Percentiles rank a stretch among this genome's conserved stretches.
These are phyloP conservation scores for Babesia sp. DNA, from an alignment of 169 alveolate species.

Conservation along the genomic window DNA sequence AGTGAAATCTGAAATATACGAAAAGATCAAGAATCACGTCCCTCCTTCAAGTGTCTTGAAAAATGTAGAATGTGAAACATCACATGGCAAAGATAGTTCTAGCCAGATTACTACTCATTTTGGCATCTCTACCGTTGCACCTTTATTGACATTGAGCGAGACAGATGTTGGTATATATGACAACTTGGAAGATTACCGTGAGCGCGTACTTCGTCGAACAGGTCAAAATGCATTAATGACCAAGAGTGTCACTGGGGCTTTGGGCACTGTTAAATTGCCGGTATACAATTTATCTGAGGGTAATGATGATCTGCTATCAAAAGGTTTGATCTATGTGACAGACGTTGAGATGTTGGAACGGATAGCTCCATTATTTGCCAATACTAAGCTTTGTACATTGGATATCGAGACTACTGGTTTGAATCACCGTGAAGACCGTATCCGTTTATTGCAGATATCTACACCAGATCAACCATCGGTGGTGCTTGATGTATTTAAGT, in stretches of 20 bases:
- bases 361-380: constrained; percentile 52
- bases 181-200: constrained; percentile 6
- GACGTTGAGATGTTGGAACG: constrained; percentile 52
- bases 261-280: constrained; percentile 37
- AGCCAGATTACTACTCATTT: not conserved
- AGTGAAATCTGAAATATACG: constrained; percentile 66
- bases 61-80: not conserved
- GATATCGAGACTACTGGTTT: constrained; percentile 86
- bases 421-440: constrained; percentile 69
- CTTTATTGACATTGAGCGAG: constrained; percentile 14
- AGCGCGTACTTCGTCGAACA: constrained; percentile 8
- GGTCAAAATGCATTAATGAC: constrained; percentile 15
- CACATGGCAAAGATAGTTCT: not conserved
- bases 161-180: constrained; percentile 17
- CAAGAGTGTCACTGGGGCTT: not conserved
- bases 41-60: constrained; percentile 57
- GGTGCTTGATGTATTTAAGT: constrained; percentile 71
- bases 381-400: constrained; percentile 68
- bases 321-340: constrained; percentile 57
- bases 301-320: constrained; percentile 33
- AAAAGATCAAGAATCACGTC: constrained; percentile 62
- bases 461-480: constrained; percentile 74
- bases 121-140: constrained; percentile 37
- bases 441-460: constrained; percentile 73
- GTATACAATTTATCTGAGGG: constrained; percentile 13